Evolutionary conservation across 306 rosid species (phyloP).

Genomic region (Prunus padus): DNA sequence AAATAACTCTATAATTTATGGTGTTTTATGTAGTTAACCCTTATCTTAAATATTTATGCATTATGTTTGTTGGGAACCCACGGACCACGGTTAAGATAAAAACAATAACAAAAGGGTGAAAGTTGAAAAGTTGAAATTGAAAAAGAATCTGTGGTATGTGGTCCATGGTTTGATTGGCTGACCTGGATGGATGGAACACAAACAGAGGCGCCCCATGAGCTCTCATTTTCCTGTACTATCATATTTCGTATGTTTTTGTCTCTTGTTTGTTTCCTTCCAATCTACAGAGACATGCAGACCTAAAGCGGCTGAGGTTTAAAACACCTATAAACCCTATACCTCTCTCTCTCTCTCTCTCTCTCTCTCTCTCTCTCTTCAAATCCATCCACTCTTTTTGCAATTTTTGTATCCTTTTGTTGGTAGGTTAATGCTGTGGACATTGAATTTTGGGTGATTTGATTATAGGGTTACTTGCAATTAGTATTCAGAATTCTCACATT

Average conservation of each 20-base stretch:
- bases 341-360: background rate
- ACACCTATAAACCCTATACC: background rate
- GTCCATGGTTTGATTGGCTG: constrained; percentile 15
- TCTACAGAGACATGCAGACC: background rate
- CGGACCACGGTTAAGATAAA: too few species aligned
- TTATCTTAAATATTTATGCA: too few species aligned
- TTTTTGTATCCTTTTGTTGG: too few species aligned
- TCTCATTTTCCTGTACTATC: constrained; percentile 20
- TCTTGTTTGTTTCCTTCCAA: constrained; percentile 3
- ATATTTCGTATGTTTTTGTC: constrained; percentile 23
- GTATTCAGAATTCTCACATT: too few species aligned
- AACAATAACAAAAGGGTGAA: too few species aligned
- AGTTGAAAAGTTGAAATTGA: background rate
- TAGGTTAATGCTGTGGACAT: too few species aligned
- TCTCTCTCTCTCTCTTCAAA: too few species aligned
- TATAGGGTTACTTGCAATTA: too few species aligned
- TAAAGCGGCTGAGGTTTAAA: background rate
- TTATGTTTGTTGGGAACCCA: background rate
- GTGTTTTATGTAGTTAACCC: too few species aligned
- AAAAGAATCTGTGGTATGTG: background rate
- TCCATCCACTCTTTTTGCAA: too few species aligned
- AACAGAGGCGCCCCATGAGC: constrained; percentile 21
- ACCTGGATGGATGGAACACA: background rate
- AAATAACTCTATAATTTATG: too few species aligned
- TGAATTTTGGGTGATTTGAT: too few species aligned